Conservation (phyloP, 2,329 filamentous ascomycete species). For the Fusarium pseudoanthophilum region DNA sequence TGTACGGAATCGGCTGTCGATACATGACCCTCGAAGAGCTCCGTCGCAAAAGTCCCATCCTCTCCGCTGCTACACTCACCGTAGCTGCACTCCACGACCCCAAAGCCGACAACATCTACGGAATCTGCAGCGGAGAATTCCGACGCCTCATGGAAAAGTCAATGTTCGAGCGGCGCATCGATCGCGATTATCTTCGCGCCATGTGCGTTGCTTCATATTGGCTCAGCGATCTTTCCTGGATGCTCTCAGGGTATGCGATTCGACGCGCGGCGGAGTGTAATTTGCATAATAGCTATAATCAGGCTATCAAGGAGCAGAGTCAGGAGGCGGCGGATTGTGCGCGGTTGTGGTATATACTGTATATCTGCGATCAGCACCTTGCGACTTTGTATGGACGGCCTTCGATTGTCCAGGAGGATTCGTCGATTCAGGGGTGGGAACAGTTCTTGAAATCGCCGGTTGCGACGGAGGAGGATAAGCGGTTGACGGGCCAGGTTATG, state of each 20-base stretch:
- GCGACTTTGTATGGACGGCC: constrained; percentile 70
- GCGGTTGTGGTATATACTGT: constrained; percentile 69
- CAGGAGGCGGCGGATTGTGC: constrained; percentile 63
- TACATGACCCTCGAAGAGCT: constrained; percentile 62
- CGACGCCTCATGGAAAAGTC: constrained; percentile 63
- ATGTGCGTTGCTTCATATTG: constrained; percentile 72
- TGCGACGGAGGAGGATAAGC: constrained; percentile 64
- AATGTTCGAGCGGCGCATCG: constrained; percentile 52
- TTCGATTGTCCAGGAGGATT: constrained; percentile 67
- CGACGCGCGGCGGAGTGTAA: constrained; percentile 61
- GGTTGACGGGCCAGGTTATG: constrained; percentile 68
- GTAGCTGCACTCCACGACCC: constrained; percentile 69
- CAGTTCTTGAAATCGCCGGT: constrained; percentile 63
- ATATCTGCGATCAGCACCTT: constrained; percentile 70
- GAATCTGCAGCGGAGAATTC: constrained; percentile 66
- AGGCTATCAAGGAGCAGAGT: constrained; percentile 51
- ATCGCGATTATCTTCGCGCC: constrained; percentile 66
- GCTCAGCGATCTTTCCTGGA: constrained; percentile 72
- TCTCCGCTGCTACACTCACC: constrained; percentile 66
- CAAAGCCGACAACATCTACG: constrained; percentile 62
- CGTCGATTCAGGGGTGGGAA: constrained; percentile 67
- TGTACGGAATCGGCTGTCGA: constrained; percentile 64
- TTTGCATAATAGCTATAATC: constrained; percentile 55
- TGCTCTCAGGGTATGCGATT: constrained; percentile 65
- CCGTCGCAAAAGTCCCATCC: constrained; percentile 64